These are phyloP conservation scores for Arachnomyces sp. DNA, from an alignment of 2,329 filamentous ascomycete genomes.

Conservation along the genomic window DNA sequence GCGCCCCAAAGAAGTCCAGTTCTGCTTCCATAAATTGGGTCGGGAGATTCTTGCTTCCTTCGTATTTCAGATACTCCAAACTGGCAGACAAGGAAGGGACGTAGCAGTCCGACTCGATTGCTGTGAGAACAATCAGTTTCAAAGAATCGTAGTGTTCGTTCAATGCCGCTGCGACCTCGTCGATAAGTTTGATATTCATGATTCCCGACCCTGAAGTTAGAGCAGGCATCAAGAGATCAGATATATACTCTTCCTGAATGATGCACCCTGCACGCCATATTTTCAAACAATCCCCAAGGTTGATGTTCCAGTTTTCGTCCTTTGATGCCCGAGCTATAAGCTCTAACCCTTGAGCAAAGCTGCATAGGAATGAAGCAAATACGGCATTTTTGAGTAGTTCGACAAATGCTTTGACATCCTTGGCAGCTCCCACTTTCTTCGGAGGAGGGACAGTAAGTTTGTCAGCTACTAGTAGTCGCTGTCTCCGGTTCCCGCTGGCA, in stretches of 20 bases:
- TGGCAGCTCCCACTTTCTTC: constrained; percentile 20
- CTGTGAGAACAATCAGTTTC: constrained; percentile 49
- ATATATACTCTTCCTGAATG: constrained; percentile 59
- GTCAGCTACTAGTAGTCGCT: constrained; percentile 46
- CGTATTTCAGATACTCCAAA: constrained; percentile 60
- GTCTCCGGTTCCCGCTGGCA: constrained; percentile 52
- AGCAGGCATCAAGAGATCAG: constrained; percentile 45
- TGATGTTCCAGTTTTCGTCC: constrained; percentile 49
- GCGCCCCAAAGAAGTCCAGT: constrained; percentile 61
- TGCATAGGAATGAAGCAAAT: constrained; percentile 53
- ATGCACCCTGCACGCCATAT: constrained; percentile 66
- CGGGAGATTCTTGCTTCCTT: constrained; percentile 50
- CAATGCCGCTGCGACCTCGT: constrained; percentile 47
- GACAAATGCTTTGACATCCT: constrained; percentile 40
- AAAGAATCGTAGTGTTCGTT: constrained; percentile 42
- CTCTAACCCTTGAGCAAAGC: constrained; percentile 59
- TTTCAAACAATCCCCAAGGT: constrained; percentile 34
- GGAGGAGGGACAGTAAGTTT: constrained; percentile 38
- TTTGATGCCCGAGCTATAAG: constrained; percentile 52
- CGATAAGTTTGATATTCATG: constrained; percentile 33
- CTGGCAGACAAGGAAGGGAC: constrained; percentile 53
- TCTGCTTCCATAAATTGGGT: constrained; percentile 64
- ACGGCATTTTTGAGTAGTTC: constrained; percentile 53
- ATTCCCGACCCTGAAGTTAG: constrained; percentile 19
- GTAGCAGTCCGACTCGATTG: constrained; percentile 50